A percentile compares a stretch with the other conserved stretches of the same genome.
phyloP scores from a whole-genome alignment of 345 rosid species.

The Populus deltoides region DNA sequence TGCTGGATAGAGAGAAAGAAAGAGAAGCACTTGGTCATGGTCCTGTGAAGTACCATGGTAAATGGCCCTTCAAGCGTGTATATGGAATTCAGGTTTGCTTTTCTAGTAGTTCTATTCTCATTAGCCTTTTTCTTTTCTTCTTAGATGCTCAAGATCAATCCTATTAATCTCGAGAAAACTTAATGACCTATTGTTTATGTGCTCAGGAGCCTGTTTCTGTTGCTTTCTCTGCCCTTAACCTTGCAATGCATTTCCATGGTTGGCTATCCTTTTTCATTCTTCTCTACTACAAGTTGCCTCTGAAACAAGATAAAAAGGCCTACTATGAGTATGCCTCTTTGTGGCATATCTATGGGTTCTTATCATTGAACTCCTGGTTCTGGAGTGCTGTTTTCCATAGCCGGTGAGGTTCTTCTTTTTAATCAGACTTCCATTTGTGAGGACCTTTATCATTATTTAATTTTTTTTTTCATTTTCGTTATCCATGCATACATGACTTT shows the following conservation, averaged over 20 bases:
- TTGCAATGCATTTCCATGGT: constrained; percentile 78
- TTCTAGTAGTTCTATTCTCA: not conserved
- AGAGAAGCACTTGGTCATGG: constrained; percentile 51
- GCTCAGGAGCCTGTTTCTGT: constrained; percentile 82
- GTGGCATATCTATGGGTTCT: constrained; percentile 67
- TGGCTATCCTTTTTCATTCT: constrained; percentile 89
- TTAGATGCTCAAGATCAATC: not conserved
- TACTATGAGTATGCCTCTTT: constrained; percentile 68
- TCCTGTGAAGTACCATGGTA: constrained; percentile 83
- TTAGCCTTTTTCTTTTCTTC: not conserved
- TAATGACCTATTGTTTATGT: constrained; percentile 9
- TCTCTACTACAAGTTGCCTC: constrained; percentile 68
- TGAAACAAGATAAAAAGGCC: constrained; percentile 59
- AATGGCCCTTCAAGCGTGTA: constrained; percentile 83
- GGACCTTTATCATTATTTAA: not conserved
- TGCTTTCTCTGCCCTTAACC: constrained; percentile 71
- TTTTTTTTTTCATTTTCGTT: no score
- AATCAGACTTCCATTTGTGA: not conserved
- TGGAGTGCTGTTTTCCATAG: constrained; percentile 86
- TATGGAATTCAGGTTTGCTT: constrained; percentile 66
- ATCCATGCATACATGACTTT: no score
- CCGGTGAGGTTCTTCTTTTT: constrained; percentile 46
- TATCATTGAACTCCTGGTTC: constrained; percentile 79
- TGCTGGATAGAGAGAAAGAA: constrained; percentile 82
- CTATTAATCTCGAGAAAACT: not conserved